Base-by-base conservation (phyloP, 192 early-diverging fungal genomes). In the Backusella westeae region DNA sequence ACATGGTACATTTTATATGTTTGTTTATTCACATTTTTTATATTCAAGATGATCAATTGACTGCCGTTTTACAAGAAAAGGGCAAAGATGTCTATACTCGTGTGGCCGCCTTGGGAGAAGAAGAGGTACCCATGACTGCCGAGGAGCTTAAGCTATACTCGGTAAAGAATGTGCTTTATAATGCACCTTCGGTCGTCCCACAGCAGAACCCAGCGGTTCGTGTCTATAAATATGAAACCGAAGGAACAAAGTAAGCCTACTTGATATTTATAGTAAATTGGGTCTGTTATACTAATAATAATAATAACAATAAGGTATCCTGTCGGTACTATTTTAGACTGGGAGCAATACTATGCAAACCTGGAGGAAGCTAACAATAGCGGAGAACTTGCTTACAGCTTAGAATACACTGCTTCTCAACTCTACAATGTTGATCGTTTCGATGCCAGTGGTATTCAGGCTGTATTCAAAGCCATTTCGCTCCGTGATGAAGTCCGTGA, bases 141-240 rank as follows among this genome's bases (percentile, higher is more conserved):
- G 29, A 74, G 15, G 72, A 76, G 35, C 29, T 81, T 2, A 69
- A 59, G 8, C 6, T 34, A 35, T 36, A 68, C 38, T 39, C 34
- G 4, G 44, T 77, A 44, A 34, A 69, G 8, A 70, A 46, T 42
- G 73, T 81, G 0, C 66, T 85, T 8, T 81, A 52, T 23, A 85
- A 83, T 68, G 72, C 84, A 14, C 82, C 84, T 6, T 85, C 84
- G 14, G 44, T 85, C 23, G 26, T 81, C 46, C 84, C 84, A 49
- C 52, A 39, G 34, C 75, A 82, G 42, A 82, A 85, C 38, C 79
- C 84, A 21, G 84, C 75, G 49, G 34, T 85, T 35, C 81, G 84
- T 29, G 74, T 79, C 6, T 85, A 85, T 36, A 53, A 69, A 4
- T 85, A 85, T 72, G 79, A 80, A 34, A 81, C 77, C 3, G n/a